A percentile compares a stretch with the other conserved stretches of the same genome.
These are phyloP conservation scores for Cucumis sativus DNA, from an alignment of 306 rosid species.

Conservation along the genomic window DNA sequence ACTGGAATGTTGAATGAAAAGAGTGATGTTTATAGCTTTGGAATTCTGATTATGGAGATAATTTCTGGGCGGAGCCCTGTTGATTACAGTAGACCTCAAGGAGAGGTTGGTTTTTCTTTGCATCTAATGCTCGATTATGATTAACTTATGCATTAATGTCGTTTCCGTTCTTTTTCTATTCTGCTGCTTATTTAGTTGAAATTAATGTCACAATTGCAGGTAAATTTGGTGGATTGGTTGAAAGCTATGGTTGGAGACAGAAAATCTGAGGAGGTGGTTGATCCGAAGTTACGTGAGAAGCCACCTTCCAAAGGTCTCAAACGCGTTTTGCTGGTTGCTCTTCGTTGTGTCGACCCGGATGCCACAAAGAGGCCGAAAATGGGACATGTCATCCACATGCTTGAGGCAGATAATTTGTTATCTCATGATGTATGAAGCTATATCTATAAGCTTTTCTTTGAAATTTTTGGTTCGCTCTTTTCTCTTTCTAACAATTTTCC, in stretches of 20 bases:
- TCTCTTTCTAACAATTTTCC: conserved; percentile 6
- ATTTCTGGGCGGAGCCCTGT: conserved; percentile 87
- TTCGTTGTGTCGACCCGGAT: conserved; percentile 95
- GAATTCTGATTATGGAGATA: conserved; percentile 88
- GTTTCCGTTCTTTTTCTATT: neutral
- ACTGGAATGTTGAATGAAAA: conserved; percentile 97
- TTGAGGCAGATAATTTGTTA: conserved; percentile 80
- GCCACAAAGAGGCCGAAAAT: conserved; percentile 88
- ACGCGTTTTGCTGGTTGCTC: conserved; percentile 78
- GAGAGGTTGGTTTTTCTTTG: conserved; percentile 59
- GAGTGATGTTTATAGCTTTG: conserved; percentile 92
- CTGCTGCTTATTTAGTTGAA: conserved; percentile 13
- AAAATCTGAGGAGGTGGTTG: conserved; percentile 77
- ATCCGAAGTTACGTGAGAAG: conserved; percentile 72
- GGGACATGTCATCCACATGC: conserved; percentile 98
- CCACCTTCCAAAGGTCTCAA: conserved; percentile 85
- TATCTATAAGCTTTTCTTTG: neutral
- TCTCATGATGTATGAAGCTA: conserved; percentile 49
- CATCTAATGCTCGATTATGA: neutral
- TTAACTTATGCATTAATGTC: neutral
- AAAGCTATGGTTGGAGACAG: conserved; percentile 78
- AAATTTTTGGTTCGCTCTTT: neutral
- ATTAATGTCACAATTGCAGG: conserved; percentile 28
- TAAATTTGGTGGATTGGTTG: conserved; percentile 86
- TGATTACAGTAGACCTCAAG: conserved; percentile 74